Evolutionary conservation across 441 rosid genomes (phyloP).

Genomic region (Sinapis alba): DNA sequence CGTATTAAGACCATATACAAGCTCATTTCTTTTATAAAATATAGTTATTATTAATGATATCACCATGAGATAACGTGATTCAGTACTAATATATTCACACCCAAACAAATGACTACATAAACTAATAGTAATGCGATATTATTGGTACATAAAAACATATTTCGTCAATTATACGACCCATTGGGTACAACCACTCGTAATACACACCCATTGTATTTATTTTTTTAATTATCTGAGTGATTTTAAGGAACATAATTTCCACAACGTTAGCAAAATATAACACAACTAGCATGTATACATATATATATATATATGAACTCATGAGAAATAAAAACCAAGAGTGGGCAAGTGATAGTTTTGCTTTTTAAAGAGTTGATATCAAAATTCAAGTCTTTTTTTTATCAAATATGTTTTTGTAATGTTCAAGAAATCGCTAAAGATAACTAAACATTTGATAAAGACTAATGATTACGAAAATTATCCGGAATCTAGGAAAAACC

Average conservation of each 20-base stretch:
- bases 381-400: neutral
- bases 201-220: neutral
- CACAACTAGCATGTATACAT: neutral
- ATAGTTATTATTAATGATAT: conserved; percentile 4
- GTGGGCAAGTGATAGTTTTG: neutral
- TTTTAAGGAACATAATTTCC: neutral
- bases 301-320: neutral
- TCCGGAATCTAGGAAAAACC: no score
- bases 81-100: conserved; percentile 27
- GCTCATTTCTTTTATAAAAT: conserved; percentile 6
- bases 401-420: neutral
- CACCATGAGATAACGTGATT: conserved; percentile 38
- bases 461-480: no score
- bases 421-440: no score
- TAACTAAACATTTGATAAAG: no score
- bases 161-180: conserved; percentile 10
- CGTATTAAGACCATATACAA: conserved; percentile 32
- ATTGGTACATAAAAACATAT: conserved; percentile 14
- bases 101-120: conserved; percentile 14
- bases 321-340: neutral
- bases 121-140: conserved; percentile 1
- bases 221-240: neutral
- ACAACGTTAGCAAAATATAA: neutral
- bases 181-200: conserved; percentile 31
- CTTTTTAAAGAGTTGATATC: neutral